Evolutionary conservation across 2,329 filamentous ascomycete genomes (phyloP).

Genomic region (Chlorencoelia australis): DNA sequence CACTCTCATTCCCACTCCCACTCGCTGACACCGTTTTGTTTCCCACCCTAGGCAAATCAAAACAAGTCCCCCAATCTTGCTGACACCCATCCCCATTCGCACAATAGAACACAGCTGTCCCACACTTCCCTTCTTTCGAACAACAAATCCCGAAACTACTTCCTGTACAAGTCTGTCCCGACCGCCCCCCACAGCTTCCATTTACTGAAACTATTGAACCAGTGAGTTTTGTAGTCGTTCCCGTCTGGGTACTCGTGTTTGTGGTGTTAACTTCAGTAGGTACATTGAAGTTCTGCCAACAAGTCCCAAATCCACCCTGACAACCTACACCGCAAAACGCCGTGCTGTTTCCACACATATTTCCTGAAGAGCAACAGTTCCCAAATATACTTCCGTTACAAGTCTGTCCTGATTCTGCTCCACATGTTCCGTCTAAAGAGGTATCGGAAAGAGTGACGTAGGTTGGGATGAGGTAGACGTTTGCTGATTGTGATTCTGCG

Average conservation of each 20-base stretch:
- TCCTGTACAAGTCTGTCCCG: conserved; percentile 2
- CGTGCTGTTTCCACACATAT: not conserved
- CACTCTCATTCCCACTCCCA: not conserved
- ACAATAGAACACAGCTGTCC: not conserved
- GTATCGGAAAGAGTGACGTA: no score
- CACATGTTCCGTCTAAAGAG: not conserved
- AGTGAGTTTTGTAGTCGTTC: no score
- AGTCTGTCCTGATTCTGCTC: not conserved
- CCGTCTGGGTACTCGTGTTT: no score
- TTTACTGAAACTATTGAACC: not conserved
- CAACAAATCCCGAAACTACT: conserved; percentile 5
- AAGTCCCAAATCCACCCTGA: not conserved
- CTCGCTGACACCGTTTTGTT: no score
- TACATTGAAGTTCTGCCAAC: no score
- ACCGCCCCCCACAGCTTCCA: conserved; percentile 3
- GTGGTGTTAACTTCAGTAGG: no score
- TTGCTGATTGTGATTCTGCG: not conserved
- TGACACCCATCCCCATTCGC: not conserved
- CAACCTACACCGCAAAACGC: not conserved
- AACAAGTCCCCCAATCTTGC: conserved; percentile 1
- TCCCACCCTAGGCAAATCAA: not conserved
- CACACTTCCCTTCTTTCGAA: conserved; percentile 1
- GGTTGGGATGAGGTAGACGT: no score
- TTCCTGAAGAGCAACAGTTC: not conserved
- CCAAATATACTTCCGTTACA: not conserved